Conservation (phyloP, 2,329 filamentous ascomycete species). For the Aspergillus vadensis region DNA sequence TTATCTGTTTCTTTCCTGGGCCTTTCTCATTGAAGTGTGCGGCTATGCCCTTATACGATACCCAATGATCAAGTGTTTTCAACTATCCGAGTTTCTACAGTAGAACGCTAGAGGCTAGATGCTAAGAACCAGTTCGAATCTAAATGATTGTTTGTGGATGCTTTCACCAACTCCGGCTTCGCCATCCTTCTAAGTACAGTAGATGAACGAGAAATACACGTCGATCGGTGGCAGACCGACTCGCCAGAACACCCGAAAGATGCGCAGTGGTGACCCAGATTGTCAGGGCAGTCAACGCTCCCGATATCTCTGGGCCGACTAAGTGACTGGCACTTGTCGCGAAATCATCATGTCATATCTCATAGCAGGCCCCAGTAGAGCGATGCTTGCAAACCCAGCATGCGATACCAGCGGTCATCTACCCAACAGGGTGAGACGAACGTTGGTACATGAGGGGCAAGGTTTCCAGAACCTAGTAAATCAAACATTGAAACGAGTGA, state of each 20-base stretch:
- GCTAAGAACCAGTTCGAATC: background rate
- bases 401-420: constrained; percentile 5
- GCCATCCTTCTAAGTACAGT: constrained; percentile 19
- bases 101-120: background rate
- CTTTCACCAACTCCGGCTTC: constrained; percentile 17
- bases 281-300: background rate
- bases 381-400: constrained; percentile 12
- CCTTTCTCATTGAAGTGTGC: constrained; percentile 2
- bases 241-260: background rate
- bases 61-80: constrained; percentile 17
- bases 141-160: constrained; percentile 3
- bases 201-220: constrained; percentile 2
- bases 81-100: constrained; percentile 6
- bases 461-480: constrained; percentile 19
- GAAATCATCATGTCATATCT: constrained; percentile 16
- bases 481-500: background rate
- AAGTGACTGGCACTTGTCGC: background rate
- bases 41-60: constrained; percentile 18
- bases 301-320: background rate
- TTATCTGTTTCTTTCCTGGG: constrained; percentile 5
- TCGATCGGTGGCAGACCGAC: background rate
- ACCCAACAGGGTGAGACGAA: background rate
- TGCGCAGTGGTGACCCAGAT: background rate
- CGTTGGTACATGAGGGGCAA: background rate
- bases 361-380: constrained; percentile 10